phyloP scores from a whole-genome alignment of 2,329 filamentous ascomycete species.

The Aureobasidium sp. region DNA sequence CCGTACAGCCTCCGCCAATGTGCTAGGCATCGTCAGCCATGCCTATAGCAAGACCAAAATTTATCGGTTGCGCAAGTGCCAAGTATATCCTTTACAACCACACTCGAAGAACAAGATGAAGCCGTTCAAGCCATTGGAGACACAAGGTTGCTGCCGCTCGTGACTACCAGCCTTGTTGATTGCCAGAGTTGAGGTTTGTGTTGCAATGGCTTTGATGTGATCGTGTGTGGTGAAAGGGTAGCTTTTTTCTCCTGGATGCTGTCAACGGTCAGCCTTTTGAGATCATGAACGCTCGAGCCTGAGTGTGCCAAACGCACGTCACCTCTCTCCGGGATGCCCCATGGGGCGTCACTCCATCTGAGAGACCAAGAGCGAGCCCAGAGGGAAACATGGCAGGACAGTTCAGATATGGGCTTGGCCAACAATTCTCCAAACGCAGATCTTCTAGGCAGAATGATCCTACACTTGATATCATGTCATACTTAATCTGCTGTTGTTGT shows the following conservation, averaged over 20 bases:
- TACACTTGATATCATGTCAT: background rate
- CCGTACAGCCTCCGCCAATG: background rate
- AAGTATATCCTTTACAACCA: background rate
- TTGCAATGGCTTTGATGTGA: too few species aligned
- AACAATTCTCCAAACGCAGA: background rate
- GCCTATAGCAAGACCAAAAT: background rate
- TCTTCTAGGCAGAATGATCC: slow-evolving; percentile 6
- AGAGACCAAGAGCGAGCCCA: background rate
- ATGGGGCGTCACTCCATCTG: background rate
- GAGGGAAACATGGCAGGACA: background rate
- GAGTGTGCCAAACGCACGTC: background rate
- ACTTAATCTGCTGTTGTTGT: slow-evolving; percentile 2
- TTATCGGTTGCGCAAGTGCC: background rate
- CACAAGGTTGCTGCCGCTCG: background rate
- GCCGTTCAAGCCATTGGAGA: background rate
- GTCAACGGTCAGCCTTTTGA: too few species aligned
- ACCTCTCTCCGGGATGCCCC: background rate
- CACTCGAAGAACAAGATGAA: background rate
- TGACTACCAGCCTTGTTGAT: too few species aligned
- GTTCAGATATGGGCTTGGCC: slow-evolving; percentile 6
- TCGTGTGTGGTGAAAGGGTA: too few species aligned
- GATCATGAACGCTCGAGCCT: too few species aligned
- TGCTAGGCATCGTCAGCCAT: slow-evolving; percentile 15
- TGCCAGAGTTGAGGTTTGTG: too few species aligned
- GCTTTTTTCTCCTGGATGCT: too few species aligned